These are phyloP conservation scores for Bipolaris bicolor DNA, from an alignment of 2,329 filamentous ascomycete species.

Conservation along the genomic window DNA sequence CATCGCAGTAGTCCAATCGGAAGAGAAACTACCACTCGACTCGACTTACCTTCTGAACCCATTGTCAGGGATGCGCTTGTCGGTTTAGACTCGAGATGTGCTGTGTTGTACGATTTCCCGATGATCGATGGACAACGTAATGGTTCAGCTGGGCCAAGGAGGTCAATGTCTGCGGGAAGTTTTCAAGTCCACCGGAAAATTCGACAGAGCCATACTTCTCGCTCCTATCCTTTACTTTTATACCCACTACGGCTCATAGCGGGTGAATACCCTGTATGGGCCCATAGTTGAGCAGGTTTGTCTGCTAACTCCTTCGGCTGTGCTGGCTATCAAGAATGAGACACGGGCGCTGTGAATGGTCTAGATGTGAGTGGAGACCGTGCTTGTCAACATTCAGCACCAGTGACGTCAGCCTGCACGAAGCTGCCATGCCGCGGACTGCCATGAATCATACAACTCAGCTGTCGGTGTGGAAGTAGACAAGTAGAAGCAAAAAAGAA, in stretches of 20 bases:
- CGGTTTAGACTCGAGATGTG: background rate
- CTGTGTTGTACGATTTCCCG: background rate
- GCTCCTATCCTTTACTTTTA: slow-evolving; percentile 13
- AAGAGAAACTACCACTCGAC: background rate
- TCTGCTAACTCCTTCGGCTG: slow-evolving; percentile 19
- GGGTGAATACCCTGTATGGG: slow-evolving; percentile 6
- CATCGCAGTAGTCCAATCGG: background rate
- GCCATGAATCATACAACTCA: background rate
- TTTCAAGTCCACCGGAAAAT: background rate
- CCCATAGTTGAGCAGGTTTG: slow-evolving; percentile 26
- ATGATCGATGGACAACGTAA: background rate
- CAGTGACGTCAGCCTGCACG: slow-evolving; percentile 34
- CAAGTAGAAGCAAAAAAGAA: background rate
- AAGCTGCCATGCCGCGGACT: slow-evolving; percentile 2
- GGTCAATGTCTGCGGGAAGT: background rate
- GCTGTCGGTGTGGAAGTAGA: background rate
- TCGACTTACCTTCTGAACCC: slow-evolving; percentile 35
- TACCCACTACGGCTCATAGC: slow-evolving; percentile 9
- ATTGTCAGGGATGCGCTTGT: slow-evolving; percentile 19
- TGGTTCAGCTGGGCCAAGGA: background rate
- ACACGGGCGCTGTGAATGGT: slow-evolving; percentile 14
- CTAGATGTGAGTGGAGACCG: slow-evolving; percentile 14
- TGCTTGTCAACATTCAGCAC: slow-evolving; percentile 32
- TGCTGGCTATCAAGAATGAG: slow-evolving; percentile 8
- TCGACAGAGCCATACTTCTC: slow-evolving; percentile 1